Evolutionary conservation across 2,329 filamentous ascomycete species (phyloP).

Genomic region (Chaetomiaceae sp.): DNA sequence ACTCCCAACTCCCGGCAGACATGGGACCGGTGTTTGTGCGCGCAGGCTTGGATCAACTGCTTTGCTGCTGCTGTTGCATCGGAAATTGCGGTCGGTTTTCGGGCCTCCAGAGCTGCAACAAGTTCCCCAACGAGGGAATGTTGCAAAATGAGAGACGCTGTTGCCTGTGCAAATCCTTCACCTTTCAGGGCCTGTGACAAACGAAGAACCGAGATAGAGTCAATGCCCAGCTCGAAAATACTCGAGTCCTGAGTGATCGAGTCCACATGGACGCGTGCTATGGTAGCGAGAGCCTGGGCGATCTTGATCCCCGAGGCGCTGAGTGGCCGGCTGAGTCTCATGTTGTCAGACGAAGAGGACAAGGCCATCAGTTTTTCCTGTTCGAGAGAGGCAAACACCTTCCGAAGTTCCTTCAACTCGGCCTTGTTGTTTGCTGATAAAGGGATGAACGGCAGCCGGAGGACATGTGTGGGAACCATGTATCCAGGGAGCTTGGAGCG

Average conservation of each 20-base stretch:
- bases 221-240: constrained; percentile 80
- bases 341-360: constrained; percentile 39
- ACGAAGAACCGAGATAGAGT: constrained; percentile 77
- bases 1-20: constrained; percentile 51
- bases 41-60: constrained; percentile 59
- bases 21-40: constrained; percentile 53
- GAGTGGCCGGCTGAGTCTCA: constrained; percentile 13
- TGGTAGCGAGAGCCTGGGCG: constrained; percentile 48
- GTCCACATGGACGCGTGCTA: constrained; percentile 41
- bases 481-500: constrained; percentile 68
- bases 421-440: constrained; percentile 88
- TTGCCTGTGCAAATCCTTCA: constrained; percentile 55
- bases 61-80: constrained; percentile 42
- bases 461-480: constrained; percentile 85
- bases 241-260: constrained; percentile 53
- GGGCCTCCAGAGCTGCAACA: constrained; percentile 32
- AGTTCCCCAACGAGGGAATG: constrained; percentile 50
- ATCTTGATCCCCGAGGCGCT: constrained; percentile 43
- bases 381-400: constrained; percentile 59
- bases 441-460: constrained; percentile 67
- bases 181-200: constrained; percentile 61
- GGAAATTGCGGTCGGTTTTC: constrained; percentile 7
- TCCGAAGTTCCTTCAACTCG: constrained; percentile 64
- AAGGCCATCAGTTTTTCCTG: constrained; percentile 59
- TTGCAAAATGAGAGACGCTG: constrained; percentile 63